A percentile compares a stretch with the other conserved stretches of the same genome.
Evolutionary conservation across 768 basidiomycete species (phyloP).

Genomic region (Hortiboletus campestris): DNA sequence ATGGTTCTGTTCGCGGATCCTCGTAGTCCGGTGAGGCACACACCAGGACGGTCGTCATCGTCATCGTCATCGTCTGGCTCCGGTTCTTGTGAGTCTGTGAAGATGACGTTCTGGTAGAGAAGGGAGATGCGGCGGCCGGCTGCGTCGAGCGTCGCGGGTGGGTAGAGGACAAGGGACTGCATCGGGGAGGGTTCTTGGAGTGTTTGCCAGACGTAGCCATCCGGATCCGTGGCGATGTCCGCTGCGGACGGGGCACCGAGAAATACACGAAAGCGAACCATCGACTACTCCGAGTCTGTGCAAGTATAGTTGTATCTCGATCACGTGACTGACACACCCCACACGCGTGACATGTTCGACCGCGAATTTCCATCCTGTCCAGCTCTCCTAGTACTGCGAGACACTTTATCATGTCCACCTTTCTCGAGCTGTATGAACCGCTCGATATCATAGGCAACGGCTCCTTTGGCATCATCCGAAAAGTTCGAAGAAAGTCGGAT

Average conservation of each 20-base stretch:
- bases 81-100: conserved; percentile 36
- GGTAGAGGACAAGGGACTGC: conserved; percentile 28
- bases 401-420: conserved; percentile 29
- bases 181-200: conserved; percentile 24
- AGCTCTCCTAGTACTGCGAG: conserved; percentile 2
- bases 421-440: conserved; percentile 80
- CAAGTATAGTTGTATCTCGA: no score
- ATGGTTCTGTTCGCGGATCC: conserved; percentile 4
- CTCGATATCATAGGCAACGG: conserved; percentile 95
- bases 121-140: conserved; percentile 68
- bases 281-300: no score
- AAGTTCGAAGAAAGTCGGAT: conserved; percentile 83
- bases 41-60: conserved; percentile 11
- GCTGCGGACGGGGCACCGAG: conserved; percentile 42
- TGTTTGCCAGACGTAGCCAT: conserved; percentile 46
- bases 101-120: conserved; percentile 72
- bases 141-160: conserved; percentile 57
- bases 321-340: conserved; percentile 24
- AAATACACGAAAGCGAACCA: conserved; percentile 49
- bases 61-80: conserved; percentile 32
- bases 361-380: conserved; percentile 24
- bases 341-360: conserved; percentile 30
- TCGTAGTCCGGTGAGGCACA: conserved; percentile 3
- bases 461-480: conserved; percentile 95
- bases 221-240: conserved; percentile 37